A percentile compares a stretch with the other conserved stretches of the same genome.
Evolutionary conservation across 2,329 filamentous ascomycete species (phyloP).

Genomic region (Hymenotorrendiella dingleyae): DNA sequence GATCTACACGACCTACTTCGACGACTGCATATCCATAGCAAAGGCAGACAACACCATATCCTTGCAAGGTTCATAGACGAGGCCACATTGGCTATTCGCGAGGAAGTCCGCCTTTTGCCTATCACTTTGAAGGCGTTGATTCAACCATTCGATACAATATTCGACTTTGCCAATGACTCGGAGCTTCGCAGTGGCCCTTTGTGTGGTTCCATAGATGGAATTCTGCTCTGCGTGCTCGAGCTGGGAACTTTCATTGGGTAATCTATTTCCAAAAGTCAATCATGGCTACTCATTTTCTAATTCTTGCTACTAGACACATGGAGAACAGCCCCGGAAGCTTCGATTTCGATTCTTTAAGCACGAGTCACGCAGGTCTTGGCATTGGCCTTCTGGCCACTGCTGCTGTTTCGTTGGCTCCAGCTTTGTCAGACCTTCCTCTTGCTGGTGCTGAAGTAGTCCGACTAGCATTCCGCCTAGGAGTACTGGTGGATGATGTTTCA

Average conservation of each 20-base stretch:
- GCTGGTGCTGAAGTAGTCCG: conserved; percentile 38
- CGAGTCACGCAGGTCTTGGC: conserved; percentile 36
- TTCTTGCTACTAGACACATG: conserved; percentile 25
- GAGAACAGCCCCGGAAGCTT: conserved; percentile 24
- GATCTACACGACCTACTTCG: conserved; percentile 37
- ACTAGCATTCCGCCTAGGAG: conserved; percentile 41
- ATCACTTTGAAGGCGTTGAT: conserved; percentile 26
- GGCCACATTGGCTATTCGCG: conserved; percentile 34
- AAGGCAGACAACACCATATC: conserved; percentile 31
- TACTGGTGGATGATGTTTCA: conserved; percentile 39
- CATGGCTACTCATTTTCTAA: conserved; percentile 16
- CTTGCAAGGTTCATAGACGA: conserved; percentile 38
- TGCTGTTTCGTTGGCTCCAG: conserved; percentile 37
- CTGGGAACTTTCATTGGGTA: conserved; percentile 41
- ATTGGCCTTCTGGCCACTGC: conserved; percentile 39
- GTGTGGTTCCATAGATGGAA: conserved; percentile 39
- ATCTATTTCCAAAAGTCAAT: too few relatives aligned
- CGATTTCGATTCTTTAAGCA: conserved; percentile 21
- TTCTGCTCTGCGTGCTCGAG: conserved; percentile 36
- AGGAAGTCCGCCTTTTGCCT: conserved; percentile 34
- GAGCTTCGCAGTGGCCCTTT: conserved; percentile 37
- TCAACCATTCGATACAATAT: conserved; percentile 34
- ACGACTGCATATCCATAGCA: conserved; percentile 35
- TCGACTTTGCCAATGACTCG: conserved; percentile 30
- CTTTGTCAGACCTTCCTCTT: conserved; percentile 35